Percentiles rank a stretch among this genome's conserved stretches.
phyloP scores from a whole-genome alignment of 495 filamentous ascomycete species.

The Penicillium argentinense region DNA sequence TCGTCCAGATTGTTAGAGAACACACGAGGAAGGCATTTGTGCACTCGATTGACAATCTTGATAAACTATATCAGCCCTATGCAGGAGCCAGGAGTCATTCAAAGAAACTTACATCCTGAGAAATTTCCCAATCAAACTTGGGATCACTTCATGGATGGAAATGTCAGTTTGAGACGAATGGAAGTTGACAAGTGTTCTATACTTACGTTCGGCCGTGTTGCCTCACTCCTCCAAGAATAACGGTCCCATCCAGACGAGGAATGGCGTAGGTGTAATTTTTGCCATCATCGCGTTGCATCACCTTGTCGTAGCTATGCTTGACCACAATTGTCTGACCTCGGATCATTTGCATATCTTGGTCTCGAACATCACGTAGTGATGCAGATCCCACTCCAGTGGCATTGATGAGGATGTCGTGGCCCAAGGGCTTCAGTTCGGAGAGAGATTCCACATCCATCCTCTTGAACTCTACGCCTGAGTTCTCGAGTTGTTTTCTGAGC shows the following conservation, averaged over 20 bases:
- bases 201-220: background rate
- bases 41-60: conserved; percentile 14
- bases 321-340: conserved; percentile 15
- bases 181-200: too few species aligned
- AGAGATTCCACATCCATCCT: conserved; percentile 15
- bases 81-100: too few species aligned
- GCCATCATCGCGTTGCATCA: conserved; percentile 6
- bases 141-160: too few species aligned
- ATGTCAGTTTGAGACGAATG: too few species aligned
- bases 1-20: conserved; percentile 13
- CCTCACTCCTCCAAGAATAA: conserved; percentile 14
- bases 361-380: conserved; percentile 15
- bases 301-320: conserved; percentile 3
- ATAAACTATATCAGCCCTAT: too few species aligned
- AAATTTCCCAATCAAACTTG: conserved; percentile 4
- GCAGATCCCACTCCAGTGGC: conserved; percentile 13
- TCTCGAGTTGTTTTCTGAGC: conserved; percentile 19
- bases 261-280: conserved; percentile 11
- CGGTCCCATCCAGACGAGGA: conserved; percentile 9
- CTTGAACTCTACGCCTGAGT: conserved; percentile 20
- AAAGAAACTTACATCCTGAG: conserved; percentile 6
- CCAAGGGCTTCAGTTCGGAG: conserved; percentile 24
- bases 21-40: conserved; percentile 5
- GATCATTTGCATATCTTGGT: conserved; percentile 5
- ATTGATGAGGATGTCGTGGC: conserved; percentile 22